Evolutionary conservation across 495 filamentous ascomycete species (phyloP), one percentile per base, ranked within the genome.

Genomic region (Aspergillus nidulans): DNA sequence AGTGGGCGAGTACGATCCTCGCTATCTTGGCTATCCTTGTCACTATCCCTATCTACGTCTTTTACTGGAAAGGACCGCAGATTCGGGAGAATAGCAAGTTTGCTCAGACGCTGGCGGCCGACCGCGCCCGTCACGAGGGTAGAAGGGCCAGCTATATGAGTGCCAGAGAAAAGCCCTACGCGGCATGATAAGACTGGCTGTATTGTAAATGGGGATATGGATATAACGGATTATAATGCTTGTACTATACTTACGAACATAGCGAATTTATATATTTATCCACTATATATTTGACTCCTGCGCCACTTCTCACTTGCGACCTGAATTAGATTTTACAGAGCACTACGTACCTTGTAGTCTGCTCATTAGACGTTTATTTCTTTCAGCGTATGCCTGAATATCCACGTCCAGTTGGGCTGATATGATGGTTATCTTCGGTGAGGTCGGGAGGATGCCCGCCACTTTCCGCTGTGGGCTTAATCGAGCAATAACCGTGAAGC

Each of bases 21-120:
- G 75, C 59, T 3, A 68, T 59, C 48, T 20, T 79, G 3, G 71
- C 72, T 1, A 48, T 76, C 9, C 20, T 77, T 7, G 70, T 78
- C n/a, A 76, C 72, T 0, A 69, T 71, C 21, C 73, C 75, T 0
- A 74, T 80, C 43, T 80, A 73, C 47, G 59, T 77, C n/a, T 75
- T 78, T 55, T 80, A 77, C 47, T 71, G 67, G 65, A 75, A 77
- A 39, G 75, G 76, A 0, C 72, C 76, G 8, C 23, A 65, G 43
- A 74, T 78, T 21, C 63, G 76, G 30, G 67, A 63, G 28, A 66
- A 52, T 54, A 74, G 69, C 43, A 77, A 78, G 54, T 78, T 79
- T 53, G 76, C 77, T 21, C 65, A 68, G 52, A 68, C 62, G 0
- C 56, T 68, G 26, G 65, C 59, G 49, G 59, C 61, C 6, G 63